Evolutionary conservation across 331 rosid species (phyloP), one percentile per base, ranked within the genome.

Genomic region (Dryas integrifolia): DNA sequence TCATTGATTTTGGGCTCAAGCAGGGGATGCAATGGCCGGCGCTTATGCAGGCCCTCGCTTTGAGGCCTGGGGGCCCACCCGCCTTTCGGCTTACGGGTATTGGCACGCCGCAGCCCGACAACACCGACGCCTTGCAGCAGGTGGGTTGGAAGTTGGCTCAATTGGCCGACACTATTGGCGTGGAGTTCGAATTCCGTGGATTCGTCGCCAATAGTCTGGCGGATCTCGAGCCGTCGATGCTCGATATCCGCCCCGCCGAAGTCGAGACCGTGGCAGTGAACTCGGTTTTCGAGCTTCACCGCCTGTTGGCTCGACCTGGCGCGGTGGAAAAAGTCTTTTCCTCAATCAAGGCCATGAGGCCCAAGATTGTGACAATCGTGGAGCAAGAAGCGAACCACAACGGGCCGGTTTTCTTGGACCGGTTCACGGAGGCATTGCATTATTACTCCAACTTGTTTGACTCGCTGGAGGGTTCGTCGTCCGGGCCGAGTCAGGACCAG

Each of bases 1-100:
- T 92, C 24, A 69, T 92, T 15, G 98, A 92, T 77, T 90, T 92
- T 68, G 93, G 89, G 0, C 87, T 92, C 15, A 87, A 85, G 50
- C 90, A 92, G 9, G 98, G 98, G 69, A 87, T 88, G 91, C 98
- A 92, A 71, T 92, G 98, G 98, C 98, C 98, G 14, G 92, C 96
- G 38, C 81, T 92, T 4, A 85, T 92, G 78, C 96, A 92, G 45
- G 95, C 98, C 0, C 89, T 92, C 0, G 96, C 98, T 35, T 73
- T 85, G 35, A 80, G 92, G 0, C 86, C 89, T 3, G 98, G 95
- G 0, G 98, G 98, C 0, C 92, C 98, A 0, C 98, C 98, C 1
- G 72, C 75, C 0, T 92, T 92, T 61, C 89, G 96, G 12, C 52
- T 92, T 5, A 92, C 98, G n/a, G 98, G 98, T 9, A 85, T 92